Percentiles rank a stretch among this genome's conserved stretches.
These are phyloP conservation scores for Coemansia sp. DNA, from an alignment of 192 early-diverging fungal genomes.

Conservation along the genomic window DNA sequence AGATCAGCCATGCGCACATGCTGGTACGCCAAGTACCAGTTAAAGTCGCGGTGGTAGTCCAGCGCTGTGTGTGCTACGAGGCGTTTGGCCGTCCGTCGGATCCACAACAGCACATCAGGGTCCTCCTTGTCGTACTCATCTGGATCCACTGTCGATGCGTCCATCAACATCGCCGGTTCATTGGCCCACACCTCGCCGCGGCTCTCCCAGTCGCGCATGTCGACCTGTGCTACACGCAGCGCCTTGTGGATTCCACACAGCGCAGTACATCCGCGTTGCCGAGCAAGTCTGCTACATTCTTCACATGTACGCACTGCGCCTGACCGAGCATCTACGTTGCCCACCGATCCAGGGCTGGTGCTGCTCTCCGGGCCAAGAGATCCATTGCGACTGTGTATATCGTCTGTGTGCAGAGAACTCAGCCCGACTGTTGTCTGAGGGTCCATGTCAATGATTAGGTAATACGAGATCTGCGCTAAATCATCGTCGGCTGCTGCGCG, in stretches of 20 bases:
- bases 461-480: slow-evolving; percentile 44
- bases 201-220: slow-evolving; percentile 58
- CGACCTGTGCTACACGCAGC: slow-evolving; percentile 28
- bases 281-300: slow-evolving; percentile 19
- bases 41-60: slow-evolving; percentile 54
- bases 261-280: slow-evolving; percentile 3
- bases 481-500: not conserved
- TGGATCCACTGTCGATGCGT: slow-evolving; percentile 40
- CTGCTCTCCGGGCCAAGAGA: slow-evolving; percentile 23
- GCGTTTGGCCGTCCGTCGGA: slow-evolving; percentile 36
- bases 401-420: slow-evolving; percentile 26
- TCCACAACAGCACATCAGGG: slow-evolving; percentile 45
- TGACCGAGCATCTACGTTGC: not conserved
- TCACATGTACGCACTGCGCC: slow-evolving; percentile 25
- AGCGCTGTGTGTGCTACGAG: slow-evolving; percentile 26
- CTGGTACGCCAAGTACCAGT: slow-evolving; percentile 51
- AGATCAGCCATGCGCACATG: slow-evolving; percentile 47
- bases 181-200: slow-evolving; percentile 51
- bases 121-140: slow-evolving; percentile 55
- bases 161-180: slow-evolving; percentile 53
- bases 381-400: slow-evolving; percentile 40
- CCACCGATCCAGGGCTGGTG: not conserved
- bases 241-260: slow-evolving; percentile 44
- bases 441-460: slow-evolving; percentile 52
- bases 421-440: slow-evolving; percentile 45